Evolutionary conservation across 2,329 filamentous ascomycete genomes (phyloP).

Genomic region (Amesomyces nigricolor): DNA sequence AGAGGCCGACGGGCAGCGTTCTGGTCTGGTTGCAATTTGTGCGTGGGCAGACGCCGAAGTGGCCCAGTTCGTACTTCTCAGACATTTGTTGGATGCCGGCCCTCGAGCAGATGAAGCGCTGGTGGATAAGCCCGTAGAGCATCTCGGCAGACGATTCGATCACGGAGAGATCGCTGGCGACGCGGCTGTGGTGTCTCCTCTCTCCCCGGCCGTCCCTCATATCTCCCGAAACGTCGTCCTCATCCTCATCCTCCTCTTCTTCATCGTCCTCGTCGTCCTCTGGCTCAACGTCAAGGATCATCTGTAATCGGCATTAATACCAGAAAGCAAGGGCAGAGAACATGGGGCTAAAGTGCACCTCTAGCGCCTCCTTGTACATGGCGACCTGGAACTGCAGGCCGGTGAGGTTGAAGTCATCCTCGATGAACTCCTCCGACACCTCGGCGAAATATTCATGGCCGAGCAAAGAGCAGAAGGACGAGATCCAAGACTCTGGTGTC

Average conservation of each 20-base stretch:
- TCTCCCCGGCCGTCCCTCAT: constrained; percentile 53
- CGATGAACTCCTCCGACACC: constrained; percentile 97
- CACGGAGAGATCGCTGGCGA: constrained; percentile 87
- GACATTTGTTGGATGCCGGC: constrained; percentile 98
- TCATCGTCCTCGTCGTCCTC: constrained; percentile 89
- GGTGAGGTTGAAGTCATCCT: constrained; percentile 99
- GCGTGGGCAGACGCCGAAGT: constrained; percentile 93
- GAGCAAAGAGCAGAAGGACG: constrained; percentile 89
- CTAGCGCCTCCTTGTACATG: constrained; percentile 98
- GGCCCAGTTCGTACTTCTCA: constrained; percentile 95
- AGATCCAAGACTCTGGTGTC: constrained; percentile 87
- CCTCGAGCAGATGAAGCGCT: constrained; percentile 94
- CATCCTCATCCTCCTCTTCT: constrained; percentile 71
- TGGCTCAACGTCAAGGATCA: constrained; percentile 97
- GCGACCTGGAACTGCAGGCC: constrained; percentile 91
- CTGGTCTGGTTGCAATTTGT: constrained; percentile 87
- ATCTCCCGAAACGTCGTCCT: constrained; percentile 64
- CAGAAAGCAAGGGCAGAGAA: neutral
- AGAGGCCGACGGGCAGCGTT: constrained; percentile 87
- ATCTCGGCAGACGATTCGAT: constrained; percentile 98
- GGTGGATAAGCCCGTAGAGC: constrained; percentile 96
- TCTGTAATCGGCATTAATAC: constrained; percentile 43
- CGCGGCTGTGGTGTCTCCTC: constrained; percentile 72
- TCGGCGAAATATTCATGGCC: constrained; percentile 99
- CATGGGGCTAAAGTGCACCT: constrained; percentile 43